A percentile compares a stretch with the other conserved stretches of the same genome.
phyloP scores from a whole-genome alignment of 2,329 filamentous ascomycete genomes.

The Aspergillus pseudoglaucus region DNA sequence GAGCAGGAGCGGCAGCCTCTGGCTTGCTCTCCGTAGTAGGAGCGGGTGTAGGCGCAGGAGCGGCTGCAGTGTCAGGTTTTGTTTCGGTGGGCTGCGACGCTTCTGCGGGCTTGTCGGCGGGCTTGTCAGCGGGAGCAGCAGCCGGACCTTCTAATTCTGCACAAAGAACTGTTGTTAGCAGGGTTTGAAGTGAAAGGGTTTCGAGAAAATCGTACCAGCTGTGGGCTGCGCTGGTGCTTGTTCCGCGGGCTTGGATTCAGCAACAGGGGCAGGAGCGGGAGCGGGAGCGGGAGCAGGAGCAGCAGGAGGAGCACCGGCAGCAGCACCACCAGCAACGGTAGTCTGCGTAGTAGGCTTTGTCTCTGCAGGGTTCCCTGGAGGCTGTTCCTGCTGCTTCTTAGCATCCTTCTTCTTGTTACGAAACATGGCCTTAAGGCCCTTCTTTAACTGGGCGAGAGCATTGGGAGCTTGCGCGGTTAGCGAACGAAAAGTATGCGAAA shows the following conservation, averaged over 20 bases:
- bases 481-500: not conserved
- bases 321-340: constrained; percentile 5
- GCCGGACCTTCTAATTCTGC: not conserved
- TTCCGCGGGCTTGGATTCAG: constrained; percentile 1
- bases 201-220: constrained; percentile 9
- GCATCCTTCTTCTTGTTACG: constrained; percentile 24
- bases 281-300: not conserved
- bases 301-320: constrained; percentile 1
- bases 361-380: constrained; percentile 8
- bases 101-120: constrained; percentile 9
- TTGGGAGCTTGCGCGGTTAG: constrained; percentile 19
- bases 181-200: not conserved
- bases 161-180: not conserved
- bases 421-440: constrained; percentile 26
- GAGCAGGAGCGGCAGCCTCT: constrained; percentile 5
- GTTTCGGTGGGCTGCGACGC: not conserved
- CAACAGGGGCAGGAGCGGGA: not conserved
- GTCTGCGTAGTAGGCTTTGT: not conserved
- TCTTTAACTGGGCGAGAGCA: constrained; percentile 28
- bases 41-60: not conserved
- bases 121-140: not conserved
- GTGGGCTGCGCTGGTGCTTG: constrained; percentile 9
- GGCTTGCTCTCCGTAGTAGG: constrained; percentile 8
- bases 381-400: constrained; percentile 6
- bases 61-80: constrained; percentile 7